phyloP scores from a whole-genome alignment of 768 basidiomycete genomes.

The Ramaria sp. region DNA sequence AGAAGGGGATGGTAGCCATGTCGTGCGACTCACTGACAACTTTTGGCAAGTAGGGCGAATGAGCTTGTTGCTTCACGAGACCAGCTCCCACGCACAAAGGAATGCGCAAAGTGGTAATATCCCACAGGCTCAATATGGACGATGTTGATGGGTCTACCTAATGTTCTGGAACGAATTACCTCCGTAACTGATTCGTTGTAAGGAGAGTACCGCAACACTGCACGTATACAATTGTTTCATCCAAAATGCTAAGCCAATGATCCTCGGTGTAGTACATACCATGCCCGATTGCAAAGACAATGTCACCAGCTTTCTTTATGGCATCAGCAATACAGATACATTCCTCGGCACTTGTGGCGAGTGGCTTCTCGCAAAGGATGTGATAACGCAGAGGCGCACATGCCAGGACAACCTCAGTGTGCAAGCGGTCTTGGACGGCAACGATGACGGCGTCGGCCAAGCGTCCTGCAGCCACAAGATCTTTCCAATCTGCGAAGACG shows the following conservation, averaged over 20 bases:
- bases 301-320: slow-evolving; percentile 46
- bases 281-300: slow-evolving; percentile 82
- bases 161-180: slow-evolving; percentile 56
- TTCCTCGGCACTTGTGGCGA: slow-evolving; percentile 67
- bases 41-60: slow-evolving; percentile 83
- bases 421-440: slow-evolving; percentile 73
- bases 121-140: slow-evolving; percentile 83
- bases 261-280: slow-evolving; percentile 35
- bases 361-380: slow-evolving; percentile 88
- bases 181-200: slow-evolving; percentile 63
- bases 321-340: slow-evolving; percentile 67
- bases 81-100: slow-evolving; percentile 83
- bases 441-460: slow-evolving; percentile 78
- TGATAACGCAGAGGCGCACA: slow-evolving; percentile 79
- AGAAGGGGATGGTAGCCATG: not conserved
- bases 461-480: slow-evolving; percentile 58
- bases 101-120: slow-evolving; percentile 83
- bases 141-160: slow-evolving; percentile 73
- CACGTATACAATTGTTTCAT: not conserved
- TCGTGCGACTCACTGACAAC: slow-evolving; percentile 60
- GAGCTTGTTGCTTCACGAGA: slow-evolving; percentile 52
- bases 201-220: slow-evolving; percentile 82
- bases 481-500: slow-evolving; percentile 62
- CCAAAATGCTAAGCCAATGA: not conserved
- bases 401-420: slow-evolving; percentile 59